Base-by-base conservation (phyloP, 1,284 basidiomycete species). In the Irpex lacteus region DNA sequence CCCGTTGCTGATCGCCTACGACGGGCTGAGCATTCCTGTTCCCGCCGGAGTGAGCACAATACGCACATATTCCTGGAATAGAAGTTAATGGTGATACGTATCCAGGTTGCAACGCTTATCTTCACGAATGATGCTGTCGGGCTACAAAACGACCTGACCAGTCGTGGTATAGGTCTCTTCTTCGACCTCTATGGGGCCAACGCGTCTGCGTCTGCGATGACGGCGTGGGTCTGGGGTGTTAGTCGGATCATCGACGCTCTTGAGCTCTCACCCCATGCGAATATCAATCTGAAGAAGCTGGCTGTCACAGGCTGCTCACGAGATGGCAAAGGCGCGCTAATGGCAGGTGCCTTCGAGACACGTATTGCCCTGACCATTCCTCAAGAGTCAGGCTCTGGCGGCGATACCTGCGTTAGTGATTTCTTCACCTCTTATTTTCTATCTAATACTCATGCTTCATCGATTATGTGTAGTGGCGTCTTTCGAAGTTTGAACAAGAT, bases 241-340 rank as follows among this genome's bases (percentile, higher is more conserved):
- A 78, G 78, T 65, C 81, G 83, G 53, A 80, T 86, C 71, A 83
- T 86, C 69, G 84, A 85, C 69, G 82, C 77, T 11, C 78, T 86
- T 61, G 81, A 84, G 71, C 68, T 66, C 38, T 82, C 77, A 2
- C 78, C 82, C 7, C 64, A 70, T 32, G 74, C 79, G 7, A 75
- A 78, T 36, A 81, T 86, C 74, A 78, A 85, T 70, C 70, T 79
- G 21, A 70, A 72, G 57, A 76, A 75, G 66, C 76, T 86, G 63
- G 85, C 76, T n/a, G 83, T 85, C 18, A 83, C 84, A 1, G 85
- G 85, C 11, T 86, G 84, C 73, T 85, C 84, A 32, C 77, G 83
- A 56, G 78, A 85, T 68, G 84, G 84, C 60, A 85, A 85, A 72
- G 85, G 83, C 65, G 83, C 85, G 3, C 75, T 85, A 50, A 79